Percentiles rank a stretch among this genome's conserved stretches.
These are phyloP conservation scores for Solanum sejunctum DNA, from an alignment of 257 asterid species.

Conservation along the genomic window DNA sequence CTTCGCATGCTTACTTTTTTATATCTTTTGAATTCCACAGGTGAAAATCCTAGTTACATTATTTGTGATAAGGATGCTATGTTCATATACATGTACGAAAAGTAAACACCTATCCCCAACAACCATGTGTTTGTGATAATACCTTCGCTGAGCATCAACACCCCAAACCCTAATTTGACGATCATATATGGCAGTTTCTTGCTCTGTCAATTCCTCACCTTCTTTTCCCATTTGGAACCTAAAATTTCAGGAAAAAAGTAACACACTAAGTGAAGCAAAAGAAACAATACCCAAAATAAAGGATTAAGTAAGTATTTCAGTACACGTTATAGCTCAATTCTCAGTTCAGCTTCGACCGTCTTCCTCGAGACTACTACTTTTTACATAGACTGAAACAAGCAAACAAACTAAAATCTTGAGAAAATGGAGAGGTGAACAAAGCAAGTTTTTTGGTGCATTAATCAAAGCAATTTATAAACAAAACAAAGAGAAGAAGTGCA, in stretches of 20 bases:
- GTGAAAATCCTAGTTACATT: neutral
- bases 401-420: neutral
- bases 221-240: neutral
- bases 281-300: neutral
- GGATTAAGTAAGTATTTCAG: neutral
- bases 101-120: neutral
- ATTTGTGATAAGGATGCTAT: neutral
- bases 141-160: constrained; percentile 97
- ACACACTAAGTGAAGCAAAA: neutral
- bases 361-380: neutral
- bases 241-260: neutral
- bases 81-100: neutral
- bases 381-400: neutral
- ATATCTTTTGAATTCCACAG: too few species aligned
- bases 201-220: constrained; percentile 61
- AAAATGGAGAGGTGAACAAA: neutral
- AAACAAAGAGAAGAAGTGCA: neutral
- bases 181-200: constrained; percentile 94
- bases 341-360: neutral
- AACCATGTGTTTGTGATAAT: neutral
- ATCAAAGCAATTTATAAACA: neutral
- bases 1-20: too few species aligned
- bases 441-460: neutral
- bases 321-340: neutral
- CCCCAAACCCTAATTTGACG: constrained; percentile 99